Evolutionary conservation across 768 basidiomycete species (phyloP), one percentile per base, ranked within the genome.

Genomic region (Psilocybe sp.): DNA sequence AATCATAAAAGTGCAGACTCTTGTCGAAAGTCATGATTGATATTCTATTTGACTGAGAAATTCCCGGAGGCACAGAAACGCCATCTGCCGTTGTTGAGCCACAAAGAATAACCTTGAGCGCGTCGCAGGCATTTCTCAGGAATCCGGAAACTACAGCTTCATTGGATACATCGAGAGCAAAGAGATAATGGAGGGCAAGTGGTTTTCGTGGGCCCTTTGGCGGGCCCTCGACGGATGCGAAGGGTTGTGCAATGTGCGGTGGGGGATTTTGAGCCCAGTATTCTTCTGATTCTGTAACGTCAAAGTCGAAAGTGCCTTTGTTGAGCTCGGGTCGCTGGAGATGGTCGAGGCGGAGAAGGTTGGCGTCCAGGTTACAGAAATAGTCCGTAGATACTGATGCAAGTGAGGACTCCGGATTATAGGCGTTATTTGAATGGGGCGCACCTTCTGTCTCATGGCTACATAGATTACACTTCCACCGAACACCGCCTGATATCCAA

Each of bases 381-480:
- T 96, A 96, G 42, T 87, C 85, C 10, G 84, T 66, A 10, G 79
- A 71, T 42, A 97, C 95, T 96, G 60, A 2, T 15, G 4, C 10
- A 15, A 39, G 35, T 46, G 16, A 46, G 48, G 23, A 51, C 44
- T 16, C 49, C 46, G 49, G 56, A 49, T 40, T 38, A 36, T 40
- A 44, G 44, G 15, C n/a, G 34, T 32, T 46, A 32, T 37, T 23
- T 47, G 13, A 38, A 20, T 40, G 48, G 46, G 32, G 60, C 86
- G 58, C 56, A 95, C 96, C 94, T 73, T 83, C 78, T n/a, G 89
- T 92, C 61, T 88, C 82, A 56, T 84, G 79, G 2, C 74, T 69
- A 69, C 97, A 99, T 13, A 99, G 64, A 73, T 98, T 98, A 65
- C 97, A 99, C 59, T 77, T 84, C 92, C 95, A 99, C 56, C 77